A percentile compares a stretch with the other conserved stretches of the same genome.
Conservation (phyloP, 768 basidiomycete genomes). For the Clitopilus passeckerianus region DNA sequence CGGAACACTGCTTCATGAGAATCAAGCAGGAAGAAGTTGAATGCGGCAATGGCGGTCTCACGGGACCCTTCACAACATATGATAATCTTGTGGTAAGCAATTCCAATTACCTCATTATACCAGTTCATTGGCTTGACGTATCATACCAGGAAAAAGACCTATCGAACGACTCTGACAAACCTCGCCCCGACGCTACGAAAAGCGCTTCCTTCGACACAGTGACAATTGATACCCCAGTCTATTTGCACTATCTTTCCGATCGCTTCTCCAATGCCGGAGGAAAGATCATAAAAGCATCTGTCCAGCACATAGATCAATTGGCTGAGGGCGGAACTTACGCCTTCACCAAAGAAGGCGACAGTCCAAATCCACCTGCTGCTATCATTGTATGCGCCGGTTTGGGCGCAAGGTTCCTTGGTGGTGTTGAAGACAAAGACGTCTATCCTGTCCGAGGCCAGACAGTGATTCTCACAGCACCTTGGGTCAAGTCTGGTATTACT, state of each 20-base stretch:
- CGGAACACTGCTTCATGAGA: conserved; percentile 62
- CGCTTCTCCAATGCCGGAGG: conserved; percentile 59
- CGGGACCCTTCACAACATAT: conserved; percentile 24
- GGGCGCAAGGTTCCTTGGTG: conserved; percentile 64
- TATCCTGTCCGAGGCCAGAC: conserved; percentile 80
- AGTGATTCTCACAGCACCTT: conserved; percentile 61
- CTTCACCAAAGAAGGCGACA: conserved; percentile 14
- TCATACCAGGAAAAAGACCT: conserved; percentile 19
- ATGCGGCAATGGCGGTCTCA: conserved; percentile 25
- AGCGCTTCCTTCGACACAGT: conserved; percentile 57
- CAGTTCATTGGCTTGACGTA: not conserved
- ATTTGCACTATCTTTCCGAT: conserved; percentile 57
- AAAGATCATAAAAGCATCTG: conserved; percentile 38
- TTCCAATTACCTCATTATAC: not conserved
- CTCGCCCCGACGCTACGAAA: conserved; percentile 19
- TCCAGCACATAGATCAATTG: conserved; percentile 64
- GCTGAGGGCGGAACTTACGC: conserved; percentile 43
- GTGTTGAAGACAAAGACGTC: conserved; percentile 67
- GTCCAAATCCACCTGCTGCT: conserved; percentile 33
- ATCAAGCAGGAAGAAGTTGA: conserved; percentile 51
- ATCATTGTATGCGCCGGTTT: conserved; percentile 67
- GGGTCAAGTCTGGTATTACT: conserved; percentile 47
- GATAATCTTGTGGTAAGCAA: not conserved
- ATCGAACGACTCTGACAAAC: conserved; percentile 23
- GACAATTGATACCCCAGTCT: conserved; percentile 57